Conservation (phyloP, 345 rosid species). For the Pistacia integerrima region DNA sequence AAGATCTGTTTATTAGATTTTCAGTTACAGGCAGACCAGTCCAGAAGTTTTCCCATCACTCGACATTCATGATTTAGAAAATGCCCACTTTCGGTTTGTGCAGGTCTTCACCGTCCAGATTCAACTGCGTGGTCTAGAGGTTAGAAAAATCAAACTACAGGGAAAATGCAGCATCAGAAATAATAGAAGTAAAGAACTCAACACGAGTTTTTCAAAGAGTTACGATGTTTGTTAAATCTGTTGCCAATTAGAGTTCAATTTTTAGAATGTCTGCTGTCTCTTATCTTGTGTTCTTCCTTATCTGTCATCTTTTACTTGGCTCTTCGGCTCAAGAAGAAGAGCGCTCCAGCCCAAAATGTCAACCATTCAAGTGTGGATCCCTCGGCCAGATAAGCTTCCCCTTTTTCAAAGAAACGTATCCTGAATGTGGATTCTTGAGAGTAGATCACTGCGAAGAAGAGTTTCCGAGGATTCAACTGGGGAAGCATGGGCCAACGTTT, state of each 20-base stretch:
- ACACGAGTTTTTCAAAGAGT: no score
- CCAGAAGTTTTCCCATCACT: no score
- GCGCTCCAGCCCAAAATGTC: constrained; percentile 3
- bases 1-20: no score
- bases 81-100: no score
- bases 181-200: no score
- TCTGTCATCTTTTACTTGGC: background rate
- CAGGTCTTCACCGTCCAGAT: no score
- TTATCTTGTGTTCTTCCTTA: background rate
- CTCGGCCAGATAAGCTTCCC: constrained; percentile 21
- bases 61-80: no score
- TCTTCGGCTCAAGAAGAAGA: background rate
- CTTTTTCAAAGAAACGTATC: background rate
- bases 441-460: constrained; percentile 28
- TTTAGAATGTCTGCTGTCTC: background rate
- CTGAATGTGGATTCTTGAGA: constrained; percentile 32
- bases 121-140: no score
- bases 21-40: no score
- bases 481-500: constrained; percentile 26
- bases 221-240: background rate
- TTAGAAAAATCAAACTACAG: no score
- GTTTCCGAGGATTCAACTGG: constrained; percentile 33
- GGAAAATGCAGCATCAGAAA: no score
- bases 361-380: constrained; percentile 23
- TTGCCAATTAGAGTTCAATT: background rate